A percentile compares a stretch with the other conserved stretches of the same genome.
Conservation (phyloP, 2,329 filamentous ascomycete species). For the Colletotrichum chlorophyti region DNA sequence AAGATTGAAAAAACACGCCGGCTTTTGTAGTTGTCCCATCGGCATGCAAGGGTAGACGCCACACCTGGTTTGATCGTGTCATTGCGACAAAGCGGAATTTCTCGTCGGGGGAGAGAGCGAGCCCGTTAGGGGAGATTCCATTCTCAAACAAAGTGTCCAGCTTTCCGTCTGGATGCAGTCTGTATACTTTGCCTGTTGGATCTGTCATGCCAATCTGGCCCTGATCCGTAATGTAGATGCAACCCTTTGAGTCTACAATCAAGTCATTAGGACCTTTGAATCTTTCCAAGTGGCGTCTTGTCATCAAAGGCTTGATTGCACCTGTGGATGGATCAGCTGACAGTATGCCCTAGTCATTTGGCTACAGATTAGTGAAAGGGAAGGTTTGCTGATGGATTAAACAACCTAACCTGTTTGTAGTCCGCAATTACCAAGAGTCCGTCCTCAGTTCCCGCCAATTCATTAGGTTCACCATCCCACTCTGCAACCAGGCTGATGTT, state of each 20-base stretch:
- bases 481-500: conserved; percentile 37
- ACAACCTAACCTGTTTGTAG: conserved; percentile 45
- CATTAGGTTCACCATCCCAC: conserved; percentile 51
- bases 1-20: conserved; percentile 47
- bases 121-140: conserved; percentile 46
- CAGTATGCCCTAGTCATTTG: conserved; percentile 41
- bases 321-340: conserved; percentile 39
- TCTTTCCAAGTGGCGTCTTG: conserved; percentile 46
- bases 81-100: conserved; percentile 47
- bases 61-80: conserved; percentile 48
- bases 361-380: background rate
- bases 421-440: conserved; percentile 46
- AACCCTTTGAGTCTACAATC: conserved; percentile 42
- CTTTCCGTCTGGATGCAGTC: conserved; percentile 40
- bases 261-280: conserved; percentile 53
- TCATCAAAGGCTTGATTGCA: conserved; percentile 38
- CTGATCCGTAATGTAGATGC: conserved; percentile 52
- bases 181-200: conserved; percentile 46
- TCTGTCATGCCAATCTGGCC: conserved; percentile 51
- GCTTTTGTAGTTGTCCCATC: conserved; percentile 47
- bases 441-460: conserved; percentile 40
- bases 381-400: too few relatives aligned
- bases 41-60: conserved; percentile 44
- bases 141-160: conserved; percentile 46
- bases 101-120: conserved; percentile 46